Evolutionary conservation across 2,329 filamentous ascomycete species (phyloP), one percentile per base, ranked within the genome.

Genomic region (Hypoxylon rubiginosum): DNA sequence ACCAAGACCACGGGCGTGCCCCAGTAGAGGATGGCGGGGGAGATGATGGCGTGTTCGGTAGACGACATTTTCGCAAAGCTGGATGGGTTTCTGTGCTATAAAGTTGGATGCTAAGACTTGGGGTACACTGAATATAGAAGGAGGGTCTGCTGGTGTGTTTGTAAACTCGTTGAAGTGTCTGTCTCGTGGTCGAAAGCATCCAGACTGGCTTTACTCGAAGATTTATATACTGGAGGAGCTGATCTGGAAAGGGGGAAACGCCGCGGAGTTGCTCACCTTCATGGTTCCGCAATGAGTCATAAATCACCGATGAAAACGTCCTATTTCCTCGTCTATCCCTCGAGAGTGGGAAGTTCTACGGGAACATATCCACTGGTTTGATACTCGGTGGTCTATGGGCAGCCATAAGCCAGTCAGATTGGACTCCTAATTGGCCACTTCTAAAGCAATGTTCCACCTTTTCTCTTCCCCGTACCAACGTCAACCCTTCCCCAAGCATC

Each of bases 21-120:
- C 77, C 78, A 81, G 72, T 81, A 82, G 32, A 81, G 69, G 45
- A 82, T 81, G 15, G 79, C 77, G 1, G 80, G 79, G 6, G 76
- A 76, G 50, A 82, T 81, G 60, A 71, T 46, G 2, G 71, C 60
- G 36, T 73, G 66, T 24, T 54, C 53, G 52, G 34, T 58, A 46
- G 62, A 54, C 11, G 61, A 51, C 61, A 58, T 64, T 54, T 58
- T 58, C n/a, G 10, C 1, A 28, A 24, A 36, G 32, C 5, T 43
- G 4, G 19, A n/a, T 45, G 30, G 34, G 32, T 36, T 13, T 36
- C 17, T 26, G 15, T 43, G 17, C 4, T 63, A 13, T 46, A 11
- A 45, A 45, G 26, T 21, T 34, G 50, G 41, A 54, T 43, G 54
- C 3, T 55, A 41, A 58, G 24, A 17, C 19, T 58, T 32, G 34